Conservation (phyloP, 2,329 filamentous ascomycete species). For the Knoxdaviesia capensis region DNA sequence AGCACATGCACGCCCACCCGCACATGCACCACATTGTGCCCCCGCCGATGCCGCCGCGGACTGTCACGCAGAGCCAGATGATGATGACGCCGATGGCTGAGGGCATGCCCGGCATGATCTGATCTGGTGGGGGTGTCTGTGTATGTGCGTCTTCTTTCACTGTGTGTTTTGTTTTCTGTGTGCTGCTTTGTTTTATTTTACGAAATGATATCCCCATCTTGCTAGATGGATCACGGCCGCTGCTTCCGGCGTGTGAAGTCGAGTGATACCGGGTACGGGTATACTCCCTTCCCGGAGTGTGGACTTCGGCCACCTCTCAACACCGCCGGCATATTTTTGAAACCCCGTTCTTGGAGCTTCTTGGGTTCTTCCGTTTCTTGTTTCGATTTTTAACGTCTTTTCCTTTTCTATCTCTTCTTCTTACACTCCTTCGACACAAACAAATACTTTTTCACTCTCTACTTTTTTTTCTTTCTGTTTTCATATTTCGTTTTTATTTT, state of each 20-base stretch:
- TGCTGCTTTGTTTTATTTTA: not conserved
- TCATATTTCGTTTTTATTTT: not conserved
- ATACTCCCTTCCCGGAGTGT: no score
- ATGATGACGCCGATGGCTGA: conserved; percentile 2
- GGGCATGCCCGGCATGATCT: not conserved
- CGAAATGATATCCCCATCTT: no score
- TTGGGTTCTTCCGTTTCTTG: conserved; percentile 1
- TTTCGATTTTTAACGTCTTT: conserved; percentile 1
- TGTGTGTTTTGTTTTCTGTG: conserved; percentile 1
- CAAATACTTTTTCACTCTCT: not conserved
- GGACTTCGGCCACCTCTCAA: no score
- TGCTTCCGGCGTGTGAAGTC: no score
- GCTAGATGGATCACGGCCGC: no score
- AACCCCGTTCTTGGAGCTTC: not conserved
- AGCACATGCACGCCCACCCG: conserved; percentile 7
- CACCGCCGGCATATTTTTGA: no score
- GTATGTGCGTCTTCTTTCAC: not conserved
- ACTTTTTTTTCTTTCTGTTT: not conserved
- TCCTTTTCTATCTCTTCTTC: not conserved
- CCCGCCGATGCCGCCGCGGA: conserved; percentile 6
- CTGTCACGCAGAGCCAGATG: not conserved
- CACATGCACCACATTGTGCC: conserved; percentile 4
- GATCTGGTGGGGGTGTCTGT: not conserved
- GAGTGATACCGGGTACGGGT: no score
- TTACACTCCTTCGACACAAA: not conserved